Evolutionary conservation across 2,329 filamentous ascomycete species (phyloP).

Genomic region (Penicillium frequentans): DNA sequence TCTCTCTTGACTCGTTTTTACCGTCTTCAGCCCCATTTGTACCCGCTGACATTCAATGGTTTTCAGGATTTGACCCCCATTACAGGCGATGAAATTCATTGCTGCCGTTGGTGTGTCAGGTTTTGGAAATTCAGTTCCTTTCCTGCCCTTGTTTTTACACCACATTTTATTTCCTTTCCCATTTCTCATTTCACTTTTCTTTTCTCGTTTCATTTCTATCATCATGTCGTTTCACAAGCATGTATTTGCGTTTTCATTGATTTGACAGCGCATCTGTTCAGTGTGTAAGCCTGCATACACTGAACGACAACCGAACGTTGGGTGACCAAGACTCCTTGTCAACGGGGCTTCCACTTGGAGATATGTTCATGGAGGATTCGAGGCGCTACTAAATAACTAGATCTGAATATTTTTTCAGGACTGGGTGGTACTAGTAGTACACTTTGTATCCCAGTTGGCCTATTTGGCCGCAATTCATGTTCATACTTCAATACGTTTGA

Average conservation of each 20-base stretch:
- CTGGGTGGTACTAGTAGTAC: not conserved
- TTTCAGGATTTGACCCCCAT: no score
- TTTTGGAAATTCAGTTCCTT: not conserved
- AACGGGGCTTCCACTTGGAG: no score
- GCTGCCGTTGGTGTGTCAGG: not conserved
- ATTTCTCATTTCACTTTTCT: conserved; percentile 11
- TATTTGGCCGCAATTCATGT: conserved; percentile 3
- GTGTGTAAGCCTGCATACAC: no score
- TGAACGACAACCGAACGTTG: no score
- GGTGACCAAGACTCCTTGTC: no score
- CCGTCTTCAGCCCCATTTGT: not conserved
- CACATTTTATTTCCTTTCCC: conserved; percentile 9
- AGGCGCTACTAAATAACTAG: no score
- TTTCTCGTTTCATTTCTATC: not conserved
- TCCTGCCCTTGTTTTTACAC: conserved; percentile 17
- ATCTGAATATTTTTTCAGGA: no score
- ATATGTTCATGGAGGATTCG: no score
- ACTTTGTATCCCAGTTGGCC: not conserved
- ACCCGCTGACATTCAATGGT: no score
- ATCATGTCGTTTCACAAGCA: not conserved
- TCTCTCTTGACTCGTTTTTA: not conserved
- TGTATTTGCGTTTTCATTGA: no score
- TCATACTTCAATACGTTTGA: conserved; percentile 10
- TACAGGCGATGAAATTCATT: not conserved
- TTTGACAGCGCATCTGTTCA: no score